Conservation (phyloP, 139 green algal genomes). For the Closterium sp. region DNA sequence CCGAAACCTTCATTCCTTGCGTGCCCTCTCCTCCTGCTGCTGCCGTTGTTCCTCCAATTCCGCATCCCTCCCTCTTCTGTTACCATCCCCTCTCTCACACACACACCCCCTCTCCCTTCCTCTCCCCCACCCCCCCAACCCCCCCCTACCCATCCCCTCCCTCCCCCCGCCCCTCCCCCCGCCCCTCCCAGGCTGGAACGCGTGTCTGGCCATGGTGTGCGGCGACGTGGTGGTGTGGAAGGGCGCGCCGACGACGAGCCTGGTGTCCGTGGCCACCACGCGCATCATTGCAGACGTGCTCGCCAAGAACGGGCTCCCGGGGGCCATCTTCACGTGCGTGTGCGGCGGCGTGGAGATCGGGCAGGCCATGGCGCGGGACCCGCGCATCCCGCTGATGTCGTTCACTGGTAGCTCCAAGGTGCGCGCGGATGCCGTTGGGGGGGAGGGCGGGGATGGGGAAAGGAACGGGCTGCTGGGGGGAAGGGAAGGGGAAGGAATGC, state of each 20-base stretch:
- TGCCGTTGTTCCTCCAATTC: too few species aligned
- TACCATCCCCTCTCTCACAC: background rate
- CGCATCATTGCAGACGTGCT: constrained; percentile 25
- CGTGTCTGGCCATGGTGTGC: constrained; percentile 21
- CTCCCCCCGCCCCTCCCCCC: background rate
- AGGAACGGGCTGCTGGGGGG: too few species aligned
- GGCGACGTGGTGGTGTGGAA: constrained; percentile 36
- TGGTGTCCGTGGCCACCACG: constrained; percentile 35
- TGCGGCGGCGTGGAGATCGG: constrained; percentile 43
- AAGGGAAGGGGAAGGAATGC: background rate
- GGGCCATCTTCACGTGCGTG: constrained; percentile 39
- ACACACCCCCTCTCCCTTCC: background rate
- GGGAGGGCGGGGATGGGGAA: background rate
- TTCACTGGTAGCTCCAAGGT: constrained; percentile 37
- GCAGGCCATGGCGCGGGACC: constrained; percentile 23
- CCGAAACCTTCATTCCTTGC: background rate
- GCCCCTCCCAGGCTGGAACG: constrained; percentile 15
- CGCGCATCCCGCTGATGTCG: constrained; percentile 32
- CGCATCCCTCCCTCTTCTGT: too few species aligned
- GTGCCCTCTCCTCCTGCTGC: too few species aligned
- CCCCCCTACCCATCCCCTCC: background rate
- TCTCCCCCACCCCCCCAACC: background rate
- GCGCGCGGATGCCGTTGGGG: background rate
- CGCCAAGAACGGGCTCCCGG: constrained; percentile 19
- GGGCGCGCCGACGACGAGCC: constrained; percentile 32